Base-by-base conservation (phyloP, 768 basidiomycete genomes). In the Suillus sp. region DNA sequence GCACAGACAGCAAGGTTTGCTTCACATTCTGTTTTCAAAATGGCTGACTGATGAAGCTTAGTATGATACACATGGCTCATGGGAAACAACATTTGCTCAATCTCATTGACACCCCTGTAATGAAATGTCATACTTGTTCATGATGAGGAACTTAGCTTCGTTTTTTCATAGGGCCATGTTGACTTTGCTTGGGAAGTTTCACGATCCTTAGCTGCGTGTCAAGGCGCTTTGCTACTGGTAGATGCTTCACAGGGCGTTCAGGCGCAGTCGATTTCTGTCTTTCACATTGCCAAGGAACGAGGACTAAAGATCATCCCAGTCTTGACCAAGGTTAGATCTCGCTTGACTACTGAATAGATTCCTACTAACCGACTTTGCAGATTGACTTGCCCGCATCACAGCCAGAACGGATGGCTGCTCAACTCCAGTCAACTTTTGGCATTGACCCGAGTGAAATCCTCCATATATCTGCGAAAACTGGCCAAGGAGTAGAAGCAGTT, bases 181-280 rank as follows among this genome's bases (percentile, higher is more conserved):
- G 97, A 99, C 79, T 99, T 99, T 77, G 86, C 93, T 63, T 97
- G 95, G 88, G 96, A 99, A 76, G 94, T 99, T 38, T 91, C 94
- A 18, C 86, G 97, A 55, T 95, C 93, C 32, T 78, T 99, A 45
- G 89, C 94, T 4, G 95, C 96, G 37, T 97, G 92, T 67, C 93
- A 99, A 78, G 97, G 97, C 10, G 96, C 93, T 11, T 73, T 89
- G 47, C 74, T 89, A 42, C 78, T 98, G 69, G 95, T 99, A 2
- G 97, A 99, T 71, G 93, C 94, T n/a, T 94, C 93, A 59, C 96
- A 96, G 79, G 97, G 97, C 20, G 89, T 99, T 9, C 97, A 99
- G 76, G 97, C 97, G 0, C 97, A 99, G 76, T 95, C 96, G 16
- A 87, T 99, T 60, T 96, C 93, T 1, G 96, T 99, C 5, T 96